phyloP scores from a whole-genome alignment of 345 rosid species.

The Bruguiera parviflora region DNA sequence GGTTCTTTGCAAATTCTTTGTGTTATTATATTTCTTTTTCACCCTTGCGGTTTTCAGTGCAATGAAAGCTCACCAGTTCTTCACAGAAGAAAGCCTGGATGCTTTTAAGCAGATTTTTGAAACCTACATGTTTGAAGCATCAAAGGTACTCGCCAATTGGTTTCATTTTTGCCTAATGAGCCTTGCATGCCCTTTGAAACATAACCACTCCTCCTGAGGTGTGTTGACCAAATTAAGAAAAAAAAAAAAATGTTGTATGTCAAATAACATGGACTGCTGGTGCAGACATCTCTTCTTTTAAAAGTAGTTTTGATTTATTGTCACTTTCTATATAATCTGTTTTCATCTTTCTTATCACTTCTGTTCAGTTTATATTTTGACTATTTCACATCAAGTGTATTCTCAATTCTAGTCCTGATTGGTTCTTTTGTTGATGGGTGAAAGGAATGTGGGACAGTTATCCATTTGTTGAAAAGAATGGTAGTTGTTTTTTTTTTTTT shows the following conservation, averaged over 20 bases:
- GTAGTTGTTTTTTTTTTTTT: not conserved
- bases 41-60: constrained; percentile 58
- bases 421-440: not conserved
- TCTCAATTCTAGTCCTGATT: not conserved
- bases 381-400: not conserved
- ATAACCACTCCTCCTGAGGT: too few species aligned
- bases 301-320: not conserved
- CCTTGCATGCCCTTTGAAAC: not conserved
- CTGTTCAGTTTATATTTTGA: not conserved
- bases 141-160: constrained; percentile 56
- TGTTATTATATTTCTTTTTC: constrained; percentile 36
- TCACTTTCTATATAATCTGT: not conserved
- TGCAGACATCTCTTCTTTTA: too few species aligned
- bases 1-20: constrained; percentile 23
- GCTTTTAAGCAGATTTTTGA: constrained; percentile 77
- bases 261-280: not conserved
- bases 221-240: not conserved
- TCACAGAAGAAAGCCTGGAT: constrained; percentile 85
- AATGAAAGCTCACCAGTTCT: constrained; percentile 89
- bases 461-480: not conserved
- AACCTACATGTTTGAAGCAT: constrained; percentile 79
- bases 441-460: not conserved
- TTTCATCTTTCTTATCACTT: not conserved
- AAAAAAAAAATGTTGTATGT: not conserved
- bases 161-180: not conserved